phyloP scores from a whole-genome alignment of 176 grass and related monocot species.

The Zea luxurians region DNA sequence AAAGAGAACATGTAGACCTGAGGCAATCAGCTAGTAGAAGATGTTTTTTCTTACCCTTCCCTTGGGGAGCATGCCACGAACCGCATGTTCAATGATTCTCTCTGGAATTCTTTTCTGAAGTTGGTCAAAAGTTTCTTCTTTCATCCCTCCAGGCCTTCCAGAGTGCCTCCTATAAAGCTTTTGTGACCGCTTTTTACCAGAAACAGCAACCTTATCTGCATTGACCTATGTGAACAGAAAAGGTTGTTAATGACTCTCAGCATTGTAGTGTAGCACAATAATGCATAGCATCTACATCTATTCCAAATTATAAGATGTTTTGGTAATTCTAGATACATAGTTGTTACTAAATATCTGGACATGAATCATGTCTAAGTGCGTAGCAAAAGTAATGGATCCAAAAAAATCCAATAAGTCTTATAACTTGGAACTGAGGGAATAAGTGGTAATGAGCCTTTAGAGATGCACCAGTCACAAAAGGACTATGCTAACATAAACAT shows the following conservation, averaged over 20 bases:
- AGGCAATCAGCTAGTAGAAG: slow-evolving; percentile 14
- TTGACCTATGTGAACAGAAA: slow-evolving; percentile 66
- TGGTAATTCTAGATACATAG: no score
- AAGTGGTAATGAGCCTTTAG: not conserved
- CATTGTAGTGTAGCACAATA: not conserved
- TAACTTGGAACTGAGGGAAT: no score
- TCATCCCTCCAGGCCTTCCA: slow-evolving; percentile 95
- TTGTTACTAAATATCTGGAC: no score
- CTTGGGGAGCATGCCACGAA: slow-evolving; percentile 98
- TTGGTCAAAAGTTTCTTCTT: slow-evolving; percentile 90
- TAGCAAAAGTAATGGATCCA: no score
- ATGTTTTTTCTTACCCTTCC: slow-evolving; percentile 65
- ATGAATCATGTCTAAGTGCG: no score
- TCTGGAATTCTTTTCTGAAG: slow-evolving; percentile 97
- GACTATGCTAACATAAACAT: not conserved
- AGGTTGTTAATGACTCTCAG: slow-evolving; percentile 6
- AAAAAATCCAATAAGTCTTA: no score
- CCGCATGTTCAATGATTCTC: slow-evolving; percentile 95
- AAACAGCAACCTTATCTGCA: slow-evolving; percentile 94
- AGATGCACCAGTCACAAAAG: slow-evolving; percentile 9
- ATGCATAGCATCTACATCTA: not conserved
- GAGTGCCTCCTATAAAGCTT: slow-evolving; percentile 98
- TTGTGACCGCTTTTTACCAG: slow-evolving; percentile 87
- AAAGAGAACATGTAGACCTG: slow-evolving; percentile 6
- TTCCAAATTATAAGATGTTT: no score